Percentiles rank a stretch among this genome's conserved stretches.
Evolutionary conservation across 352 stramenopile species (phyloP).

Genomic region (Pythium pyrilobum): DNA sequence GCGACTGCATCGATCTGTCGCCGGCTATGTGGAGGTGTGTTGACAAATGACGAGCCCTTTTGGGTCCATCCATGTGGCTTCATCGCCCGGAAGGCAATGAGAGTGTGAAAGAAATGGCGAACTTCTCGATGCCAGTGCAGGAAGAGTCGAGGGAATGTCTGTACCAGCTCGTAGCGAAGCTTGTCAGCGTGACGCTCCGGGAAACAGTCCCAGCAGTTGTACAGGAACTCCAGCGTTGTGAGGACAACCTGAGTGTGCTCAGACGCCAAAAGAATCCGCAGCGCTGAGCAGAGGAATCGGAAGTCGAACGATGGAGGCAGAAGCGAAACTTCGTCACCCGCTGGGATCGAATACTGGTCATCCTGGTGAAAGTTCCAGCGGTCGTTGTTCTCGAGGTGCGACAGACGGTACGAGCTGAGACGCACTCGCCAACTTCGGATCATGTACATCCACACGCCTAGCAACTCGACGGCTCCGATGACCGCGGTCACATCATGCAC

Average conservation of each 20-base stretch:
- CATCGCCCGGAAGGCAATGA: conserved; percentile 82
- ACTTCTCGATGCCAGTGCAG: conserved; percentile 87
- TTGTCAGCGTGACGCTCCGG: conserved; percentile 86
- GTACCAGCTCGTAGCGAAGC: conserved; percentile 71
- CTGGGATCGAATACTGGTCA: conserved; percentile 85
- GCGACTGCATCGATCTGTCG: conserved; percentile 85
- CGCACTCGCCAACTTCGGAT: conserved; percentile 88
- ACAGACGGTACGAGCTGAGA: conserved; percentile 79
- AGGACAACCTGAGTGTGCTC: conserved; percentile 86
- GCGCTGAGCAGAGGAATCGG: conserved; percentile 71
- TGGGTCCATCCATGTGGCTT: conserved; percentile 86
- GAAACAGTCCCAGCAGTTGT: conserved; percentile 89
- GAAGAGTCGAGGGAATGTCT: conserved; percentile 77
- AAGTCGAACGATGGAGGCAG: conserved; percentile 86
- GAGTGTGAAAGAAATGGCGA: conserved; percentile 80
- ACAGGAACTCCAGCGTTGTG: conserved; percentile 84
- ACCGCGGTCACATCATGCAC: conserved; percentile 86
- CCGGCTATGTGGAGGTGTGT: conserved; percentile 78
- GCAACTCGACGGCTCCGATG: conserved; percentile 80
- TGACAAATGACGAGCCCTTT: conserved; percentile 81
- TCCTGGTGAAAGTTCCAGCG: conserved; percentile 90
- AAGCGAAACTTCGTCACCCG: conserved; percentile 79
- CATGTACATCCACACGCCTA: conserved; percentile 91
- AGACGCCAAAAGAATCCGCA: conserved; percentile 76
- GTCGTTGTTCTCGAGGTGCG: conserved; percentile 87